Percentiles rank a stretch among this genome's conserved stretches.
Conservation (phyloP, 2,329 filamentous ascomycete genomes). For the Epichloe gansuensis region DNA sequence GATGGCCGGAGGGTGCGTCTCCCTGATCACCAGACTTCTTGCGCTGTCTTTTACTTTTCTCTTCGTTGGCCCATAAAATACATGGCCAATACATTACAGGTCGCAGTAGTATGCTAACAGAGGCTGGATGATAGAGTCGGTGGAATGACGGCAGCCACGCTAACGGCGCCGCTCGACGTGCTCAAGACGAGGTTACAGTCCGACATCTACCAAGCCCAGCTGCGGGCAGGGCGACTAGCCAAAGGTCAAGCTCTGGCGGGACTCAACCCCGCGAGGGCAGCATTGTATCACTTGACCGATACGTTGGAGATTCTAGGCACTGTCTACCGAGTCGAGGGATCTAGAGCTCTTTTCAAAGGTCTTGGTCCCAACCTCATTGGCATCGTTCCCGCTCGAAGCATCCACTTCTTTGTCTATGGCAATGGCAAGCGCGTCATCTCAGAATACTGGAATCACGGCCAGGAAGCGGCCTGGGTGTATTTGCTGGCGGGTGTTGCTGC, state of each 20-base stretch:
- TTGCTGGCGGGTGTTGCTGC: slow-evolving; percentile 64
- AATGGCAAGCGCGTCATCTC: slow-evolving; percentile 80
- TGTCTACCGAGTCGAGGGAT: slow-evolving; percentile 72
- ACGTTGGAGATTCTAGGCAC: slow-evolving; percentile 75
- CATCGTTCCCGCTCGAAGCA: slow-evolving; percentile 77
- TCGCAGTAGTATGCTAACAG: slow-evolving; percentile 9
- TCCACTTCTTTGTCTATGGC: slow-evolving; percentile 90
- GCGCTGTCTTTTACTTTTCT: neutral
- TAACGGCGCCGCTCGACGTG: slow-evolving; percentile 91
- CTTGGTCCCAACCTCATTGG: slow-evolving; percentile 82
- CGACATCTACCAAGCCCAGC: slow-evolving; percentile 83
- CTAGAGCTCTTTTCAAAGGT: slow-evolving; percentile 83
- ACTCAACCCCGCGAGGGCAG: slow-evolving; percentile 53
- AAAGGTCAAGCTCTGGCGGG: slow-evolving; percentile 32
- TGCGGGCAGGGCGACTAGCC: slow-evolving; percentile 55
- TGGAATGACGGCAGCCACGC: slow-evolving; percentile 80
- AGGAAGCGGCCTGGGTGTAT: slow-evolving; percentile 65
- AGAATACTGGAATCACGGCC: slow-evolving; percentile 57
- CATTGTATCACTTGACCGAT: slow-evolving; percentile 65
- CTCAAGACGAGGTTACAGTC: slow-evolving; percentile 88
- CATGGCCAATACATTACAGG: neutral
- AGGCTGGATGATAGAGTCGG: slow-evolving; percentile 46
- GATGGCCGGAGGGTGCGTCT: slow-evolving; percentile 71
- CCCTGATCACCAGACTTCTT: neutral
- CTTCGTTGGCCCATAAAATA: neutral